A percentile compares a stretch with the other conserved stretches of the same genome.
These are phyloP conservation scores for Exophiala sp. DNA, from an alignment of 2,329 filamentous ascomycete species.

Conservation along the genomic window DNA sequence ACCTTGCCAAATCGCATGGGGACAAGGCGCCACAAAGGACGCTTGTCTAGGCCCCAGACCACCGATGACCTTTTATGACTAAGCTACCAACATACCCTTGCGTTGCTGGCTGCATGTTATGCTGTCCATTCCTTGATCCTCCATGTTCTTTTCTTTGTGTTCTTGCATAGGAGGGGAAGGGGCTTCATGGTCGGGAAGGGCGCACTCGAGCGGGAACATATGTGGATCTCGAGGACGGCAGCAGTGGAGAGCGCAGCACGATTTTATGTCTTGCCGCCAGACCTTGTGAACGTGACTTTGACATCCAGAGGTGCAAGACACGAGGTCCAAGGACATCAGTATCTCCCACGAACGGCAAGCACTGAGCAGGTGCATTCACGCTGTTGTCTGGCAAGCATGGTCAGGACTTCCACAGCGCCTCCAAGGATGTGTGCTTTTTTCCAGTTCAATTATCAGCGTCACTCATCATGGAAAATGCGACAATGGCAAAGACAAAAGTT, in stretches of 20 bases:
- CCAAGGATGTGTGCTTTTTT: neutral
- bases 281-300: too few species aligned
- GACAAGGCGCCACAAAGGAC: neutral
- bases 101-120: constrained; percentile 5
- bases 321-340: too few species aligned
- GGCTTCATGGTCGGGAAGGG: neutral
- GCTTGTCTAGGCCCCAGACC: neutral
- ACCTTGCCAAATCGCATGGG: neutral
- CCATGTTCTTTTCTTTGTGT: constrained; percentile 11
- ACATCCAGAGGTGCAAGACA: neutral
- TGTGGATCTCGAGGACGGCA: too few species aligned
- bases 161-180: constrained; percentile 21
- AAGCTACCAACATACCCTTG: constrained; percentile 21
- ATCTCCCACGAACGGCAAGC: too few species aligned
- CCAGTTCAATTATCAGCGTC: neutral
- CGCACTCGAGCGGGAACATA: neutral
- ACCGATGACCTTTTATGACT: constrained; percentile 20
- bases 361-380: too few species aligned
- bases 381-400: too few species aligned
- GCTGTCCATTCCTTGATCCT: neutral
- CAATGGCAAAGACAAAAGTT: constrained; percentile 21
- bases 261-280: too few species aligned
- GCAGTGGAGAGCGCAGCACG: too few species aligned
- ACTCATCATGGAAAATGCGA: constrained; percentile 1
- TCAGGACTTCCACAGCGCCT: too few species aligned